A percentile compares a stretch with the other conserved stretches of the same genome.
phyloP scores from a whole-genome alignment of 2,329 filamentous ascomycete species.

The Raffaelea arxii region DNA sequence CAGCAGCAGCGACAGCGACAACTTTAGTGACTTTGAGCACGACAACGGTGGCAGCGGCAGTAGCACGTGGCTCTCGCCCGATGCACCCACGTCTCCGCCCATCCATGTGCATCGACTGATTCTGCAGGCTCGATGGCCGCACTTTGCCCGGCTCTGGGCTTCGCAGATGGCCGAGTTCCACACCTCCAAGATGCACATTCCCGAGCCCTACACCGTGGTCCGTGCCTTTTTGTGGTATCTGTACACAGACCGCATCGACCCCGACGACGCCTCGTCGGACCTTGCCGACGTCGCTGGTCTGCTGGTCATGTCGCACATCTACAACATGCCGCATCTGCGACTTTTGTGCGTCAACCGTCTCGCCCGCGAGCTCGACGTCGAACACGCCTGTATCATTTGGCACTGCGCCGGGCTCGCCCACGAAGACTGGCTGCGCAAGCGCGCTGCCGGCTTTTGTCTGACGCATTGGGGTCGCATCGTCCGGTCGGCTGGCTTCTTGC shows the following conservation, averaged over 20 bases:
- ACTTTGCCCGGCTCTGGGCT: slow-evolving; percentile 85
- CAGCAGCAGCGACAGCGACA: neutral
- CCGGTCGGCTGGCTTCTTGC: slow-evolving; percentile 76
- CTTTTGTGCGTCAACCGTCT: slow-evolving; percentile 86
- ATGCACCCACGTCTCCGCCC: slow-evolving; percentile 61
- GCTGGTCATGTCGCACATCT: slow-evolving; percentile 95
- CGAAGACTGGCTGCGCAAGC: slow-evolving; percentile 87
- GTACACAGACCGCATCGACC: slow-evolving; percentile 84
- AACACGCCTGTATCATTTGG: slow-evolving; percentile 93
- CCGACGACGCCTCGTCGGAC: slow-evolving; percentile 47
- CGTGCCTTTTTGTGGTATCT: slow-evolving; percentile 93
- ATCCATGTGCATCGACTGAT: slow-evolving; percentile 96
- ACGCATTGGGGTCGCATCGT: slow-evolving; percentile 93
- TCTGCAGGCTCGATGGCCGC: slow-evolving; percentile 88
- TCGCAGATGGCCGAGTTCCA: slow-evolving; percentile 97
- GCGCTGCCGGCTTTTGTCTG: slow-evolving; percentile 81
- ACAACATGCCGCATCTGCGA: slow-evolving; percentile 89
- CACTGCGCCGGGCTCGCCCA: slow-evolving; percentile 82
- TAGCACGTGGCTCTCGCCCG: slow-evolving; percentile 51
- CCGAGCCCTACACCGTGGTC: slow-evolving; percentile 89
- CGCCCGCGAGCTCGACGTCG: slow-evolving; percentile 82
- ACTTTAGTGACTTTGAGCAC: neutral
- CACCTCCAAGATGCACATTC: slow-evolving; percentile 94
- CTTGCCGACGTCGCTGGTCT: slow-evolving; percentile 85
- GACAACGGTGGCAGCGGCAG: slow-evolving; percentile 14